Percentiles rank a stretch among this genome's conserved stretches.
Conservation (phyloP, 352 stramenopile species). For the Pythium guiyangense region DNA sequence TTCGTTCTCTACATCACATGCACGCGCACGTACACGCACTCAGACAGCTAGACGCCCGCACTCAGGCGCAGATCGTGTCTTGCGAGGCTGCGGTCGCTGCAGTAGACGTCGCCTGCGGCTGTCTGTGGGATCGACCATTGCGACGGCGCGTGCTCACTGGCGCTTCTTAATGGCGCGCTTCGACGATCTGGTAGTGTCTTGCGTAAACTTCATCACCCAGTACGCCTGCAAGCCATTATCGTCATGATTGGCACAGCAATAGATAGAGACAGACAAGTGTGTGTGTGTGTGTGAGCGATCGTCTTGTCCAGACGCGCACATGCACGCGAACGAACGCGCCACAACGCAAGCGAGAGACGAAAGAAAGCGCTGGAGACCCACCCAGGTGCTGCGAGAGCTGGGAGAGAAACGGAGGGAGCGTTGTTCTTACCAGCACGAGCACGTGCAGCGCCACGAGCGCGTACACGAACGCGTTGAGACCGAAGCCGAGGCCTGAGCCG, state of each 20-base stretch:
- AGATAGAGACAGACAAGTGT: no score
- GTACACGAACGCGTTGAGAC: slow-evolving; percentile 63
- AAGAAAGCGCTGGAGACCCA: slow-evolving; percentile 5
- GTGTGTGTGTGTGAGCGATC: background rate
- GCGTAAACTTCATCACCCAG: slow-evolving; percentile 60
- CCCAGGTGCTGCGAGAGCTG: slow-evolving; percentile 13
- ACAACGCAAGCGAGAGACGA: background rate
- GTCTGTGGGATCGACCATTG: background rate
- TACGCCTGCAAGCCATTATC: slow-evolving; percentile 44
- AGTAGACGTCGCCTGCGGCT: background rate
- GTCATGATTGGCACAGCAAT: no score
- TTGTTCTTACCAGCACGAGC: slow-evolving; percentile 51
- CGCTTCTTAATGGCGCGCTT: slow-evolving; percentile 51
- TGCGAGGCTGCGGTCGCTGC: no score
- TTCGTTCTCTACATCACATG: background rate
- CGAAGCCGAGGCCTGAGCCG: slow-evolving; percentile 37
- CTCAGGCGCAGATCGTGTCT: background rate
- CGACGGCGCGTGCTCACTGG: slow-evolving; percentile 31
- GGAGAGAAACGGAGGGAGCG: slow-evolving; percentile 13
- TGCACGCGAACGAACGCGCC: background rate
- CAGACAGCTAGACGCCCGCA: background rate
- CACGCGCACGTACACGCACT: background rate
- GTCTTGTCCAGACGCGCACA: no score
- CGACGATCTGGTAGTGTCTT: slow-evolving; percentile 38
- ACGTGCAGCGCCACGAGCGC: slow-evolving; percentile 70